These are phyloP conservation scores for Eucalyptus leucophloia DNA, from an alignment of 345 rosid genomes.

Conservation along the genomic window DNA sequence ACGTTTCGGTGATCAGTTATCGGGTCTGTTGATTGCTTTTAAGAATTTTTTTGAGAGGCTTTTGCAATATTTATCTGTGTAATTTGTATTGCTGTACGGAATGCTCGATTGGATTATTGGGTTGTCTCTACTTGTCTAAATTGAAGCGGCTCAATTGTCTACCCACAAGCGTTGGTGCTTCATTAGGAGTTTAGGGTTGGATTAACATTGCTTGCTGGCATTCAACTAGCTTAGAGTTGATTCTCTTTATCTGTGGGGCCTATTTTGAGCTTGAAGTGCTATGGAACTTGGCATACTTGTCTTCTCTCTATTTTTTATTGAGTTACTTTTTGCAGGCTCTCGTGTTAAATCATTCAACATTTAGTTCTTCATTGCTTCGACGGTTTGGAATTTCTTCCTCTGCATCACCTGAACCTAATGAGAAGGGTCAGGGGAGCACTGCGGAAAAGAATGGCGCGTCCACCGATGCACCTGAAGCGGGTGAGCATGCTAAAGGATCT, in stretches of 20 bases:
- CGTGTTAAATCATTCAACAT: slow-evolving; percentile 24
- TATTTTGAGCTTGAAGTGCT: background rate
- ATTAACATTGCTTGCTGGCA: slow-evolving; percentile 9
- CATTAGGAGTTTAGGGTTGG: slow-evolving; percentile 2
- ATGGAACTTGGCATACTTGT: background rate
- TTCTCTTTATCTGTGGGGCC: background rate
- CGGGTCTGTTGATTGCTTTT: background rate
- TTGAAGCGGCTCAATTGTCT: background rate
- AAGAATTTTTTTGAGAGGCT: background rate
- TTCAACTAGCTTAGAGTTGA: slow-evolving; percentile 15
- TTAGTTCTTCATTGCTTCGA: slow-evolving; percentile 23
- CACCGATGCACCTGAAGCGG: background rate
- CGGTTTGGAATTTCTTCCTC: slow-evolving; percentile 59
- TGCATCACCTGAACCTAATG: slow-evolving; percentile 50
- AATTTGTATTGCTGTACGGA: background rate
- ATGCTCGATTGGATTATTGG: background rate
- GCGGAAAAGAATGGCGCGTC: background rate
- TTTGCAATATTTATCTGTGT: background rate
- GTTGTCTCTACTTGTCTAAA: background rate
- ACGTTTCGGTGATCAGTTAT: background rate
- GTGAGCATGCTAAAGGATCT: slow-evolving; percentile 10
- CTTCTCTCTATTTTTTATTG: background rate
- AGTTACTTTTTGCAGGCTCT: slow-evolving; percentile 19
- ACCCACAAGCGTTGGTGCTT: background rate
- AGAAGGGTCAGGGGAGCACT: slow-evolving; percentile 24